A percentile compares a stretch with the other conserved stretches of the same genome.
phyloP scores from a whole-genome alignment of 495 filamentous ascomycete genomes.

The Talaromyces ruber region DNA sequence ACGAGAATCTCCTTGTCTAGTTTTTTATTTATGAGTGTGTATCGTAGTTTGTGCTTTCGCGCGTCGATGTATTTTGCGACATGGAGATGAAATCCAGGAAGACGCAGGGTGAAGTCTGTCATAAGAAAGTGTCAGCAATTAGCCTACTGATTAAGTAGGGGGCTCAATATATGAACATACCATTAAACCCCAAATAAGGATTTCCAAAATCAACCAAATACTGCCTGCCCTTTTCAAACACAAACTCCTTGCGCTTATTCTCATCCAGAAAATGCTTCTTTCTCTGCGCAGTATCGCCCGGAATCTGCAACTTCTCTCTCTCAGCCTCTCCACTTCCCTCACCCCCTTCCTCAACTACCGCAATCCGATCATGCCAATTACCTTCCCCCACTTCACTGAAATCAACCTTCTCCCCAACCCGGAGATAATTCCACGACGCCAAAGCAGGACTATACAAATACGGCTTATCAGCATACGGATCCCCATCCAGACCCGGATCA shows the following conservation, averaged over 20 bases:
- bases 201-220: slow-evolving; percentile 87
- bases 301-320: slow-evolving; percentile 38
- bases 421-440: slow-evolving; percentile 63
- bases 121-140: background rate
- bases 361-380: slow-evolving; percentile 21
- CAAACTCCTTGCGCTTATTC: slow-evolving; percentile 36
- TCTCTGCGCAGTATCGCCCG: slow-evolving; percentile 43
- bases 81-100: slow-evolving; percentile 71
- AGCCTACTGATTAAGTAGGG: too few species aligned
- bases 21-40: slow-evolving; percentile 69
- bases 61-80: slow-evolving; percentile 78
- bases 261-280: slow-evolving; percentile 57
- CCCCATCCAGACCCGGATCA: slow-evolving; percentile 81
- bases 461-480: slow-evolving; percentile 77
- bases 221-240: slow-evolving; percentile 48
- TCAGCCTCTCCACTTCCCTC: slow-evolving; percentile 48
- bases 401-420: slow-evolving; percentile 45
- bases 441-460: slow-evolving; percentile 74
- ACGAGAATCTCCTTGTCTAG: slow-evolving; percentile 69
- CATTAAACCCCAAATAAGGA: slow-evolving; percentile 79
- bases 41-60: slow-evolving; percentile 70
- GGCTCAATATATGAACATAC: too few species aligned
- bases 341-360: slow-evolving; percentile 59
- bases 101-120: slow-evolving; percentile 60
- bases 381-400: slow-evolving; percentile 11